Conservation (phyloP, 306 rosid genomes). For the Medicago arabica region DNA sequence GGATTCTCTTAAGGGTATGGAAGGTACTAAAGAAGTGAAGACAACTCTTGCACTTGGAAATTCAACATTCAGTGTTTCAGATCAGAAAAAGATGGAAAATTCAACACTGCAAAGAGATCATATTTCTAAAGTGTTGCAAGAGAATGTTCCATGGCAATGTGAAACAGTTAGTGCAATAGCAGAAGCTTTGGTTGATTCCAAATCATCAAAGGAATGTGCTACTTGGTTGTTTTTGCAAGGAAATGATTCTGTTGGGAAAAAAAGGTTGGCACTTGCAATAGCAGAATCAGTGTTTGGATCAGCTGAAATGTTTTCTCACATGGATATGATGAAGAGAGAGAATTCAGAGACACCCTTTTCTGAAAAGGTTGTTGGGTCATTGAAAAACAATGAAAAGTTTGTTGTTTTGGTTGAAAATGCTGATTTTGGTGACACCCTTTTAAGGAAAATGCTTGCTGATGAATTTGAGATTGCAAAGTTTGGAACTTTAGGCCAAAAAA, state of each 20-base stretch:
- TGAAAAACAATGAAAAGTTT: slow-evolving; percentile 57
- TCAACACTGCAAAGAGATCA: slow-evolving; percentile 56
- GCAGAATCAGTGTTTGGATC: slow-evolving; percentile 86
- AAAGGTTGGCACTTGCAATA: slow-evolving; percentile 70
- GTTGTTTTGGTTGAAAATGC: slow-evolving; percentile 75
- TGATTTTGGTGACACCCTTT: slow-evolving; percentile 70
- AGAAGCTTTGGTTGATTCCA: slow-evolving; percentile 63
- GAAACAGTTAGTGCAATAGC: slow-evolving; percentile 75
- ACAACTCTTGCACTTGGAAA: slow-evolving; percentile 85
- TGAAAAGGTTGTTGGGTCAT: slow-evolving; percentile 52
- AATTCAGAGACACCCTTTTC: slow-evolving; percentile 40
- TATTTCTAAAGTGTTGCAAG: slow-evolving; percentile 71
- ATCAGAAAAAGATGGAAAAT: slow-evolving; percentile 42
- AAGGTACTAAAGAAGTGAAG: slow-evolving; percentile 65
- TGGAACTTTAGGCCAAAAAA: slow-evolving; percentile 54
- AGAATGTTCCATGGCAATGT: slow-evolving; percentile 95
- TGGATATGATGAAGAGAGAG: slow-evolving; percentile 54
- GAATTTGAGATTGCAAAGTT: slow-evolving; percentile 59
- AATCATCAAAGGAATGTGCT: slow-evolving; percentile 51
- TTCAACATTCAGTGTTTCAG: slow-evolving; percentile 62
- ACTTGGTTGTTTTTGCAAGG: slow-evolving; percentile 84
- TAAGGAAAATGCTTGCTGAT: slow-evolving; percentile 65
- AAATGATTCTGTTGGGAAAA: slow-evolving; percentile 71
- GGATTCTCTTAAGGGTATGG: slow-evolving; percentile 60
- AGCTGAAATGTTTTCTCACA: slow-evolving; percentile 53